phyloP scores from a whole-genome alignment of 177 flowering plant species.

The Vitis hybrid region DNA sequence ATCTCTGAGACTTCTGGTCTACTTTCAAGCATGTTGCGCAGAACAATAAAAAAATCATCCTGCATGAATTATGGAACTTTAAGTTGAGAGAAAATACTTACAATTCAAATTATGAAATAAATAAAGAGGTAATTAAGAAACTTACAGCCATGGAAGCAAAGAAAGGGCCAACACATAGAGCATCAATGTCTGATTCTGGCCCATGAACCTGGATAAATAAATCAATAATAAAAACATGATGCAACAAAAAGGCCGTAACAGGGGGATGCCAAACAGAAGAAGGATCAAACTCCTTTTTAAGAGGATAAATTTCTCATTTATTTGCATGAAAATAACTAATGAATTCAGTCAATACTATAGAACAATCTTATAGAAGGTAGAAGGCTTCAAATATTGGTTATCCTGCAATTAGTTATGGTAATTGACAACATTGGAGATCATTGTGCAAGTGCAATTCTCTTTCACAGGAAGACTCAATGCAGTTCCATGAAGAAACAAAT shows the following conservation, averaged over 20 bases:
- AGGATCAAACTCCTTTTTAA: neutral
- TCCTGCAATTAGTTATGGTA: no score
- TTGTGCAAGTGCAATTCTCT: no score
- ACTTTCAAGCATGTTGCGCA: constrained; percentile 49
- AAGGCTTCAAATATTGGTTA: no score
- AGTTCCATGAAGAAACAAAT: no score
- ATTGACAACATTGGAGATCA: no score
- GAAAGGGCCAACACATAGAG: constrained; percentile 58
- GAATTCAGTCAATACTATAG: neutral
- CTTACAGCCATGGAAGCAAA: constrained; percentile 54
- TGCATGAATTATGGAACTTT: constrained; percentile 15
- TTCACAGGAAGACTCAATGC: no score
- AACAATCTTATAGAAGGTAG: no score
- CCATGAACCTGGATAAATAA: constrained; percentile 48
- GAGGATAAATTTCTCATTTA: neutral
- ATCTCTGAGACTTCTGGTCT: constrained; percentile 48
- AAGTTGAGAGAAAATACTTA: neutral
- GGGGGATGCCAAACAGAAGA: neutral
- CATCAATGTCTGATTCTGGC: constrained; percentile 63
- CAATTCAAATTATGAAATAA: neutral
- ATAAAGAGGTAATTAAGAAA: constrained; percentile 6
- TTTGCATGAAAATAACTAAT: neutral
- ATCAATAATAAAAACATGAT: neutral
- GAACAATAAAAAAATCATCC: constrained; percentile 63
- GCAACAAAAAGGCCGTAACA: neutral